Evolutionary conservation across 106 monocot species (phyloP).

Genomic region (Iris macrosiphon): DNA sequence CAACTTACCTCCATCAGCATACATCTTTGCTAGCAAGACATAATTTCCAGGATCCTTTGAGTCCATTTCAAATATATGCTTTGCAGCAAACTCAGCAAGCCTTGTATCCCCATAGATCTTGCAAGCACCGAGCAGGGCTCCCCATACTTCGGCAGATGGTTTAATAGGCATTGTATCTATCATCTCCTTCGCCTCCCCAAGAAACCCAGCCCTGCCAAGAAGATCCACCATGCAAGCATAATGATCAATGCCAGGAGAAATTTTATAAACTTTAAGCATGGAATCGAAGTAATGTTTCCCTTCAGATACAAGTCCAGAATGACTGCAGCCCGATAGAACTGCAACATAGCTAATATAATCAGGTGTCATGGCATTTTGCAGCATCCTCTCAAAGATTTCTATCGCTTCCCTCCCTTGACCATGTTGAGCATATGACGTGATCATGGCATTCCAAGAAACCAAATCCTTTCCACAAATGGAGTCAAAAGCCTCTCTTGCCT

Average conservation of each 20-base stretch:
- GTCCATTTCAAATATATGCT: slow-evolving; percentile 52
- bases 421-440: slow-evolving; percentile 86
- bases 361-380: slow-evolving; percentile 34
- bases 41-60: slow-evolving; percentile 76
- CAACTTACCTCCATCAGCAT: slow-evolving; percentile 55
- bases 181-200: slow-evolving; percentile 60
- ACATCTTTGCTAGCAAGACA: slow-evolving; percentile 64
- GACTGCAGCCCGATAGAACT: slow-evolving; percentile 78
- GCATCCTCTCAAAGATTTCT: slow-evolving; percentile 60
- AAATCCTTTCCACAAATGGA: slow-evolving; percentile 62
- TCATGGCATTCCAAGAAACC: slow-evolving; percentile 91
- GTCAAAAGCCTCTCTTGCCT: slow-evolving; percentile 58
- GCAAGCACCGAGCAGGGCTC: slow-evolving; percentile 81
- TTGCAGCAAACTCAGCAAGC: slow-evolving; percentile 58
- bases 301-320: slow-evolving; percentile 72
- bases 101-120: slow-evolving; percentile 52
- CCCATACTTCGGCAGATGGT: slow-evolving; percentile 72
- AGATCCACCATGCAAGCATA: slow-evolving; percentile 94
- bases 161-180: slow-evolving; percentile 65
- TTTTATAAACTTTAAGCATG: slow-evolving; percentile 49
- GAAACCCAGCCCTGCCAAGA: slow-evolving; percentile 59
- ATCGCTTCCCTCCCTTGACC: slow-evolving; percentile 68
- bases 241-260: slow-evolving; percentile 66
- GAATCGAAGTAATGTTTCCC: slow-evolving; percentile 66
- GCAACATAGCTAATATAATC: slow-evolving; percentile 86